Base-by-base conservation (phyloP, 805 yeast genomes). In the Teunomyces panamensis region DNA sequence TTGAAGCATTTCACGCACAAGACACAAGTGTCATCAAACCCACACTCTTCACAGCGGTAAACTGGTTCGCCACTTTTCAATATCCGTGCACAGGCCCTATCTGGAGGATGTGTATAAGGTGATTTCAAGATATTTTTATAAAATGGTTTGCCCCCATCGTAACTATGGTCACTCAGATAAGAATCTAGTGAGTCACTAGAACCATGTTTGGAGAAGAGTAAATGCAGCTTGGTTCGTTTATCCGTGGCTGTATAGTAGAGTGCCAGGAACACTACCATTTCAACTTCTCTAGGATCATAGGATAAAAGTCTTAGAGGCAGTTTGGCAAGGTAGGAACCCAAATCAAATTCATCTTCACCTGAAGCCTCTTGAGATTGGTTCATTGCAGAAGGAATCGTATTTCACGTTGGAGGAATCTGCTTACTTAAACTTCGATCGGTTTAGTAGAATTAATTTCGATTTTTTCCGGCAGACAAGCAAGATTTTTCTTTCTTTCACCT, bases 11-110 rank as follows among this genome's bases (percentile, higher is more conserved):
- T 68, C 9, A 76, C 79, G 65, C 96, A 87, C 26, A 87, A 61
- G 30, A 88, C 90, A 71, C 95, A 87, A 0, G 91, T 84, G 7
- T 81, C 82, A 64, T 87, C 96, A 50, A 77, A 79, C 0, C 87
- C 89, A 71, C 96, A 87, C 49, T 86, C 88, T 30, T 72, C 72
- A 59, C 96, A 87, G 47, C 89, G 71, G 60, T 84, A 87, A 16
- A 85, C 84, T 0, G 85, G 81, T 50, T 84, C 87, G 20, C 85
- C 85, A 3, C 63, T 57, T 34, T 73, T 75, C 54, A 87, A 82
- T 30, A 79, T 73, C 46, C 83, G 72, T 3, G 90, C 85, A 69
- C 96, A 87, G 14, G 83, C 81, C 55, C 84, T 77, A n/a, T 82
- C 84, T 2, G 66, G 59, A 47, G 87, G 88, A 34, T 73, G 78